phyloP scores from a whole-genome alignment of 768 basidiomycete genomes.

The Hemileccinum rubropunctum region DNA sequence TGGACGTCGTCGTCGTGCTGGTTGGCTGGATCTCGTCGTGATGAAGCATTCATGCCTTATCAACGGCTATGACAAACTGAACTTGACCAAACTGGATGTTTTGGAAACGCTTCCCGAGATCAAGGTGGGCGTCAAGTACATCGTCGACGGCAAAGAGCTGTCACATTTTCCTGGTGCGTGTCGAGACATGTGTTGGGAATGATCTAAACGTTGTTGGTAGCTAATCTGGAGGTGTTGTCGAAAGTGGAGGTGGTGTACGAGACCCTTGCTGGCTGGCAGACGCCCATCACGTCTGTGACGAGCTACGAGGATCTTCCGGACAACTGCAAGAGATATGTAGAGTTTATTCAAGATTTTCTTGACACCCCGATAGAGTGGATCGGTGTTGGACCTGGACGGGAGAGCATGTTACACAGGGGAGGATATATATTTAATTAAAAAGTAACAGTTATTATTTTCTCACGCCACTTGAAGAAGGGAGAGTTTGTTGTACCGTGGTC shows the following conservation, averaged over 20 bases:
- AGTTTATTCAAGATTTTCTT: constrained; percentile 78
- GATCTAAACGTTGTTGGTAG: constrained; percentile 36
- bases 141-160: constrained; percentile 72
- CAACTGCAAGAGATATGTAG: constrained; percentile 82
- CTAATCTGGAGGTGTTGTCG: constrained; percentile 80
- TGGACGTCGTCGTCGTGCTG: constrained; percentile 88
- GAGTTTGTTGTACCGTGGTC: constrained; percentile 26
- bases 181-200: neutral
- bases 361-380: constrained; percentile 85
- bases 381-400: constrained; percentile 85
- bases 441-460: too few species aligned
- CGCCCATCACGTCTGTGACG: constrained; percentile 60
- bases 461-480: constrained; percentile 20
- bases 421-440: constrained; percentile 20
- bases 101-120: constrained; percentile 84
- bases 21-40: constrained; percentile 97
- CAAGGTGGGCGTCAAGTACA: constrained; percentile 83
- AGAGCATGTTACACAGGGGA: constrained; percentile 59
- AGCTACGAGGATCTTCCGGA: constrained; percentile 76
- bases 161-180: constrained; percentile 81
- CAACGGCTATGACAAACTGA: constrained; percentile 93
- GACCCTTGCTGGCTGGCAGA: constrained; percentile 90
- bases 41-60: constrained; percentile 89
- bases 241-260: constrained; percentile 83
- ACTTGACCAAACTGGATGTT: constrained; percentile 95